These are phyloP conservation scores for Cercospora zeae-maydis DNA, from an alignment of 2,329 filamentous ascomycete species.

Conservation along the genomic window DNA sequence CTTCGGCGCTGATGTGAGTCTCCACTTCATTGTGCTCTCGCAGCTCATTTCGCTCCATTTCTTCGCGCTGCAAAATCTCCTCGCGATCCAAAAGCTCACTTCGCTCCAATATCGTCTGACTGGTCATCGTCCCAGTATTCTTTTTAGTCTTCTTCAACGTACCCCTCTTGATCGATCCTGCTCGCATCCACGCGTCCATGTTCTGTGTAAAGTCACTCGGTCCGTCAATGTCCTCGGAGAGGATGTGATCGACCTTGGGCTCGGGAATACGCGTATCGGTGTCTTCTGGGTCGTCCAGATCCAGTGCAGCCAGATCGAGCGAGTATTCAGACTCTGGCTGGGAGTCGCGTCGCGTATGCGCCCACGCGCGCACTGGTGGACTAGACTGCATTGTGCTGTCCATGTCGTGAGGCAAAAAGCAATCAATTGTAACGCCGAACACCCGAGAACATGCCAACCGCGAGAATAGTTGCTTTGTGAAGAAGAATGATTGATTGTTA, in stretches of 20 bases:
- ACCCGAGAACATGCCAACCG: slow-evolving; percentile 1
- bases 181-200: slow-evolving; percentile 34
- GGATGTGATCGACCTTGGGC: slow-evolving; percentile 30
- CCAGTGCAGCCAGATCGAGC: slow-evolving; percentile 35
- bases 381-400: slow-evolving; percentile 31
- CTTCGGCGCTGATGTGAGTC: not conserved
- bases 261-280: slow-evolving; percentile 28
- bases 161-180: slow-evolving; percentile 1
- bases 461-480: not conserved
- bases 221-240: slow-evolving; percentile 39
- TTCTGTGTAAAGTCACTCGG: slow-evolving; percentile 40
- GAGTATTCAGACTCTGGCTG: slow-evolving; percentile 32
- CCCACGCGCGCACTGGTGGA: slow-evolving; percentile 29
- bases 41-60: not conserved
- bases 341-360: slow-evolving; percentile 23
- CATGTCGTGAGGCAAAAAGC: not conserved
- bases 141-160: slow-evolving; percentile 2
- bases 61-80: not conserved
- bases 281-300: slow-evolving; percentile 23
- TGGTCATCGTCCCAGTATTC: not conserved
- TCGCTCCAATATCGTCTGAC: slow-evolving; percentile 10
- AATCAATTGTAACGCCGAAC: slow-evolving; percentile 4
- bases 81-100: slow-evolving; percentile 1
- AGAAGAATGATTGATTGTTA: not conserved
- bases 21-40: slow-evolving; percentile 7